A percentile compares a stretch with the other conserved stretches of the same genome.
These are phyloP conservation scores for Ganoderma boninense DNA, from an alignment of 1,284 basidiomycete genomes.

Conservation along the genomic window DNA sequence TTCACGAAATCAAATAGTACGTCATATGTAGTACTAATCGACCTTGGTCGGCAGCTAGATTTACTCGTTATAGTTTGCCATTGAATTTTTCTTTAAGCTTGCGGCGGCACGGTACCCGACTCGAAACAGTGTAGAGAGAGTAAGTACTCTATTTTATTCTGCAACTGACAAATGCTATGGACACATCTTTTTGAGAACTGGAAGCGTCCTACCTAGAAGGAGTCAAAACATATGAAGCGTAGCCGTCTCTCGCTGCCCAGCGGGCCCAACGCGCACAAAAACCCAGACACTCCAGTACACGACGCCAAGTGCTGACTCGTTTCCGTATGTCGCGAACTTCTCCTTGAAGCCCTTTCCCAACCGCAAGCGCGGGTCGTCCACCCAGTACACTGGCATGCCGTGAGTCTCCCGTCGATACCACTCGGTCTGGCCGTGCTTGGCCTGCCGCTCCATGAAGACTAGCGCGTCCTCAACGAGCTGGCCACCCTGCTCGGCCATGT, in stretches of 20 bases:
- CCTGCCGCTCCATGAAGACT: background rate
- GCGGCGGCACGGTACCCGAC: too few species aligned
- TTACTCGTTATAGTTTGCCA: too few species aligned
- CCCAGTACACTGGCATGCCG: slow-evolving; percentile 27
- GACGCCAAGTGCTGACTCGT: slow-evolving; percentile 21
- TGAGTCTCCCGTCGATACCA: background rate
- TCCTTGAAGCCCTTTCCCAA: slow-evolving; percentile 1
- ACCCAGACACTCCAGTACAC: slow-evolving; percentile 31
- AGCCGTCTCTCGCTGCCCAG: background rate
- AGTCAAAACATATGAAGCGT: too few species aligned
- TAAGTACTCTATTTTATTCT: too few species aligned
- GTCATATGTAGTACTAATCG: too few species aligned
- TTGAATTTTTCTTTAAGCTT: too few species aligned
- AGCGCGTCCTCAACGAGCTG: background rate
- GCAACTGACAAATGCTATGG: too few species aligned
- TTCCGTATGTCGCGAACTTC: slow-evolving; percentile 30
- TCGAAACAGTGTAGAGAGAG: too few species aligned
- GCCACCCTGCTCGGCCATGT: slow-evolving; percentile 1
- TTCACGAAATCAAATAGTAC: too few species aligned
- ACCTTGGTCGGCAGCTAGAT: too few species aligned
- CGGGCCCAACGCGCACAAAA: slow-evolving; percentile 15
- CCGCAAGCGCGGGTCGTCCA: slow-evolving; percentile 7
- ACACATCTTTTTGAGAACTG: too few species aligned
- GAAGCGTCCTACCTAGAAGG: too few species aligned
- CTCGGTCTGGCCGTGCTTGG: background rate